Conservation (phyloP, 2,329 filamentous ascomycete genomes). For the Penicillium sp. region DNA sequence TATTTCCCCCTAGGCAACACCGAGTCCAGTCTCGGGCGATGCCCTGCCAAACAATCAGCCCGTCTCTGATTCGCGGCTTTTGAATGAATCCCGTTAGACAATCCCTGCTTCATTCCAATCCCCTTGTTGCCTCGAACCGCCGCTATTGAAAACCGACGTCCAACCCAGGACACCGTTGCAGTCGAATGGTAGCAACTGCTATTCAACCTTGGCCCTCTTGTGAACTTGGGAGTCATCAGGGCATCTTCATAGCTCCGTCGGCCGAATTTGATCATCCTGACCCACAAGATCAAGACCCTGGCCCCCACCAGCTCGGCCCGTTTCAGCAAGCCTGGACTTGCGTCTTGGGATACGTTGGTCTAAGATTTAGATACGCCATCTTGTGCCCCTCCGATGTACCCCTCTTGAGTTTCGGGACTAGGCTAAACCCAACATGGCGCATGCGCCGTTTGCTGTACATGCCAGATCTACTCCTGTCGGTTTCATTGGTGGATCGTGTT, state of each 20-base stretch:
- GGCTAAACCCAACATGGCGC: conserved; percentile 23
- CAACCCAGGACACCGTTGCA: conserved; percentile 22
- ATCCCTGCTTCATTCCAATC: conserved; percentile 18
- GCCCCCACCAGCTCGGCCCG: conserved; percentile 25
- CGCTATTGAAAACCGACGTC: conserved; percentile 15
- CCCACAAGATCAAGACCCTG: conserved; percentile 1
- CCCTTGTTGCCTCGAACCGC: conserved; percentile 8
- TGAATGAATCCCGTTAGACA: conserved; percentile 12
- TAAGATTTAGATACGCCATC: conserved; percentile 17
- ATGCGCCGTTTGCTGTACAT: conserved; percentile 22
- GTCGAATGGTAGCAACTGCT: conserved; percentile 4
- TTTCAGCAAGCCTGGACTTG: conserved; percentile 32
- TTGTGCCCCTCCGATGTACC: conserved; percentile 14
- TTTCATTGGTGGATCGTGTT: conserved; percentile 20
- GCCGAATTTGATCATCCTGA: not conserved
- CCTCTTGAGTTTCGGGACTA: conserved; percentile 13
- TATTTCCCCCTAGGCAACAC: conserved; percentile 34
- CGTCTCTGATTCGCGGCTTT: conserved; percentile 22
- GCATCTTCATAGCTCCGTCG: not conserved
- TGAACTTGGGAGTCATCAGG: conserved; percentile 5
- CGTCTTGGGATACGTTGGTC: conserved; percentile 16
- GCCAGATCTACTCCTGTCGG: conserved; percentile 21
- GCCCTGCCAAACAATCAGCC: conserved; percentile 13
- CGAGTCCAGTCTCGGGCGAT: conserved; percentile 19
- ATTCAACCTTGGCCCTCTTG: conserved; percentile 15